These are phyloP conservation scores for Epichloe sp. DNA, from an alignment of 2,329 filamentous ascomycete genomes.

Conservation along the genomic window DNA sequence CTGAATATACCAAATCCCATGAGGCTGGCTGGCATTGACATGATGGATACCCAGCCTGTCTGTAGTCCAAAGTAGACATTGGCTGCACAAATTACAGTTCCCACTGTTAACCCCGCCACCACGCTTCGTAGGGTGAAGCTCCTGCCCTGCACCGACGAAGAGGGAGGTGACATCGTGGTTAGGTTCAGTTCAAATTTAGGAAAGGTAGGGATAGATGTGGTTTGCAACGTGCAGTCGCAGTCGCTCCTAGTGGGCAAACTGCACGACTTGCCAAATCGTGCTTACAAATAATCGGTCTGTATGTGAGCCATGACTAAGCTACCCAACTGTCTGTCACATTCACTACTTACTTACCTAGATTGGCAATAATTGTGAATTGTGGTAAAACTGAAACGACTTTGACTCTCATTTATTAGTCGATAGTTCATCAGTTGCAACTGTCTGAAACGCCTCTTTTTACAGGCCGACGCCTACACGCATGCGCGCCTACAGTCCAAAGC, in stretches of 20 bases:
- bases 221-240: neutral
- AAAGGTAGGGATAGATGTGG: neutral
- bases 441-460: too few relatives aligned
- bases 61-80: constrained; percentile 99
- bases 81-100: constrained; percentile 83
- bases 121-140: constrained; percentile 82
- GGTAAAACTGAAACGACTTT: too few relatives aligned
- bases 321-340: too few relatives aligned
- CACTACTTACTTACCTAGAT: too few relatives aligned
- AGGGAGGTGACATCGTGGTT: neutral
- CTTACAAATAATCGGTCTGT: neutral
- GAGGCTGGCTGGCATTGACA: constrained; percentile 93
- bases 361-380: too few relatives aligned
- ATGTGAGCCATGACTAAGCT: neutral
- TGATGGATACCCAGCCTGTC: constrained; percentile 60
- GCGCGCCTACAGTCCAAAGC: constrained; percentile 64
- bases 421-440: too few relatives aligned
- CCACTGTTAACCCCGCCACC: constrained; percentile 66
- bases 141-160: constrained; percentile 27
- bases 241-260: neutral
- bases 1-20: constrained; percentile 94
- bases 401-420: too few relatives aligned
- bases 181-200: neutral
- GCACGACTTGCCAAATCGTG: neutral
- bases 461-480: too few relatives aligned